Percentiles rank a stretch among this genome's conserved stretches.
These are phyloP conservation scores for Acarospora socialis DNA, from an alignment of 2,329 filamentous ascomycete species.

Conservation along the genomic window DNA sequence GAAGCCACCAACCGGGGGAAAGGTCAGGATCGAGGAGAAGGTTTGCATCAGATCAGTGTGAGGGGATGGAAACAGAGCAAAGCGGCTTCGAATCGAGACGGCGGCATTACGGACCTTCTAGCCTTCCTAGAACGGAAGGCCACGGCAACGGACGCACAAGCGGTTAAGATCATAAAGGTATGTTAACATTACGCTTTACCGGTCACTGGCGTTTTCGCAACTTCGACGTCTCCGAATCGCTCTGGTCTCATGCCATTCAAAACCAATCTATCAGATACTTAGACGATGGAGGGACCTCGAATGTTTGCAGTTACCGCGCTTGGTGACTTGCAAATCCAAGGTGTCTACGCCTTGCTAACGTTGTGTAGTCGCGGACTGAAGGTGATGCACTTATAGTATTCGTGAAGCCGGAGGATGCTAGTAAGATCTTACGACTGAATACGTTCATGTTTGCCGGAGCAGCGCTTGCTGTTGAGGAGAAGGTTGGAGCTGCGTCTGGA, in stretches of 20 bases:
- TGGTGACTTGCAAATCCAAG: constrained; percentile 26
- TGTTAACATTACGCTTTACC: constrained; percentile 37
- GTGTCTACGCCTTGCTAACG: constrained; percentile 50
- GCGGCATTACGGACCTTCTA: constrained; percentile 50
- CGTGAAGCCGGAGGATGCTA: constrained; percentile 48
- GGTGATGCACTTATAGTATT: constrained; percentile 57
- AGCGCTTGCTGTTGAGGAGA: constrained; percentile 40
- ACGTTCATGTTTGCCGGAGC: constrained; percentile 54
- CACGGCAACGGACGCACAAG: constrained; percentile 36
- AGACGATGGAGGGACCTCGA: constrained; percentile 24
- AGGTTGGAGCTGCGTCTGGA: constrained; percentile 13
- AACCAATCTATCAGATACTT: constrained; percentile 29
- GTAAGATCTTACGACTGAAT: constrained; percentile 53
- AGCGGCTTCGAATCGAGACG: constrained; percentile 50
- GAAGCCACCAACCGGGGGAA: constrained; percentile 21
- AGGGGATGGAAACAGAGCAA: constrained; percentile 55
- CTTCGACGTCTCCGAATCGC: constrained; percentile 24
- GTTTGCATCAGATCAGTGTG: constrained; percentile 30
- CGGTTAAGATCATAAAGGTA: constrained; percentile 63
- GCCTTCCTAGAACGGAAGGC: constrained; percentile 60
- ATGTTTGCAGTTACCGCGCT: constrained; percentile 21
- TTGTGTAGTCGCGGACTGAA: constrained; percentile 52
- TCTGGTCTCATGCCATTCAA: constrained; percentile 30
- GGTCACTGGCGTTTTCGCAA: constrained; percentile 27
- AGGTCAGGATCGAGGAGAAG: constrained; percentile 14